Base-by-base conservation (phyloP, 768 basidiomycete species). In the Tricholoma flavovirens region DNA sequence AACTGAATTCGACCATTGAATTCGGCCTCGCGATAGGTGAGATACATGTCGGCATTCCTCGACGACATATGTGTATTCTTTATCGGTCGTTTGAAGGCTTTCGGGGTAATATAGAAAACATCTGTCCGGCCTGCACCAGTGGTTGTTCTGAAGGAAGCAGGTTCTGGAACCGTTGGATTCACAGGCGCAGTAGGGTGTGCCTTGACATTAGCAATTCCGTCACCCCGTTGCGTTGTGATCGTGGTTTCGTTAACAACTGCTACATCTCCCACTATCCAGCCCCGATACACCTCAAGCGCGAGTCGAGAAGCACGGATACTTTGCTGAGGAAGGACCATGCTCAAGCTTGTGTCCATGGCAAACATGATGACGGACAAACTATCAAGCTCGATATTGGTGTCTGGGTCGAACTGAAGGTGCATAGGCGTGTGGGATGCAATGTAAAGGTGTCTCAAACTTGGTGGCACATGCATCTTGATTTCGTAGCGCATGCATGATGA, bases 201-300 rank as follows among this genome's bases (percentile, higher is more conserved):
- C 57, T 75, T 76, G 54, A 83, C 70, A 63, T 81, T 79, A 38
- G 76, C 63, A 33, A 76, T 66, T 14, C 79, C 81, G 58, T 77
- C 73, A 14, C 82, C 80, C 22, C 75, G 73, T 69, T 81, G 79
- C 1, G 80, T 83, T 12, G 62, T 68, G 58, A 84, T 67, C 17
- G 64, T 60, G 3, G 77, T 73, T 54, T 65, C 66, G 29, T 76
- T 68, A 17, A 73, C 70, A 59, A 81, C 68, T n/a, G 77, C 66
- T 40, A 76, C 75, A 51, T 81, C 80, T 22, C 84, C 83, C n/a
- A 82, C 81, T 49, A 85, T 76, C 77, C 80, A 85, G 21, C 83
- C 84, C 40, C 77, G 69, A 60, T 66, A 75, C 3, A 81, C 68
- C 61, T 82, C 79, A 29, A 83, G 67, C n/a, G 64, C 56, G 57